Percentiles rank a stretch among this genome's conserved stretches.
These are phyloP conservation scores for Peronospora farinosa DNA, from an alignment of 352 stramenopile genomes.

Conservation along the genomic window DNA sequence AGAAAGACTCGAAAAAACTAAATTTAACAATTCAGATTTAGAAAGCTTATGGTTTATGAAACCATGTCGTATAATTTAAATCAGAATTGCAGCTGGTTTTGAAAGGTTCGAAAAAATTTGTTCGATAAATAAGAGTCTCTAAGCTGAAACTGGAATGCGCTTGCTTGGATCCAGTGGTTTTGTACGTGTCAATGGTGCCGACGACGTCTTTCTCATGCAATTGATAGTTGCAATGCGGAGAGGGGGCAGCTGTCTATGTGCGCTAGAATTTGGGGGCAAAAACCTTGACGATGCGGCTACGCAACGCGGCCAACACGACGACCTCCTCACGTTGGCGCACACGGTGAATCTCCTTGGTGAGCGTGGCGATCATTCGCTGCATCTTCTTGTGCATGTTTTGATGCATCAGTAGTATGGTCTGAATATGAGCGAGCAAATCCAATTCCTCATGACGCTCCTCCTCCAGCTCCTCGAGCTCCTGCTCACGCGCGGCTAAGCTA, in stretches of 20 bases:
- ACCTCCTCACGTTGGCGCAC: constrained; percentile 45
- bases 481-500: constrained; percentile 25
- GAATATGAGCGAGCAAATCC: constrained; percentile 47
- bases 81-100: constrained; percentile 1
- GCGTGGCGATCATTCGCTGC: constrained; percentile 33
- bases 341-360: constrained; percentile 37
- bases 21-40: constrained; percentile 1
- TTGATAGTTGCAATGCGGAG: neutral
- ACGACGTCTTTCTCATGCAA: constrained; percentile 6
- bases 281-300: constrained; percentile 47
- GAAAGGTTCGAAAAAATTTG: constrained; percentile 16
- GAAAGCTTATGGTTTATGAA: neutral
- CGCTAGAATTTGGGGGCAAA: constrained; percentile 37
- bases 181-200: constrained; percentile 12
- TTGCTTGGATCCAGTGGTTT: constrained; percentile 2
- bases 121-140: constrained; percentile 24
- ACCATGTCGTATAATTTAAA: constrained; percentile 7
- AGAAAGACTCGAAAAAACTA: neutral
- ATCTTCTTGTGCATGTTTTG: constrained; percentile 34
- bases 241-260: neutral
- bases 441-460: constrained; percentile 61
- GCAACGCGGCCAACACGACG: constrained; percentile 46
- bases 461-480: constrained; percentile 52
- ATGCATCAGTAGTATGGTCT: constrained; percentile 42
- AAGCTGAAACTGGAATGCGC: neutral